Evolutionary conservation across 73 alveolate genomes (phyloP).

Genomic region (Paramecium sexaurelia): DNA sequence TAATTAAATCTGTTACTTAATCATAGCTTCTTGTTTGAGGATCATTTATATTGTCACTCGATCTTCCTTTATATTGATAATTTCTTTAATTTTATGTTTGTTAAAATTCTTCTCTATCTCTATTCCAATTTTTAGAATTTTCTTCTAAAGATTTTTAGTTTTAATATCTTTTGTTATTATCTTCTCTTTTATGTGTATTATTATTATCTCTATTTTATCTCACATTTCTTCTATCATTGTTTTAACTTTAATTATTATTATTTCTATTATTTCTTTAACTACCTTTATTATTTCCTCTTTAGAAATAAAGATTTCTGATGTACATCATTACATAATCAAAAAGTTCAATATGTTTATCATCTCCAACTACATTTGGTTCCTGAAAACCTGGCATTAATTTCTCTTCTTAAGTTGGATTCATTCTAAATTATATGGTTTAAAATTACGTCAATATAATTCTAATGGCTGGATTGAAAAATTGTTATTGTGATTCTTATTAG

Average conservation of each 20-base stretch:
- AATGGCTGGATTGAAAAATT: background rate
- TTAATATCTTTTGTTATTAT: background rate
- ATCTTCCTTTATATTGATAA: background rate
- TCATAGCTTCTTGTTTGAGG: no score
- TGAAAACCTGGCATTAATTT: background rate
- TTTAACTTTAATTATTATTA: background rate
- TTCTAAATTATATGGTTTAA: background rate
- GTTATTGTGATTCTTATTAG: background rate
- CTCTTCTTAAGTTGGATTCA: constrained; percentile 8
- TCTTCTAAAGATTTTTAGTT: background rate
- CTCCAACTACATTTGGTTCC: background rate
- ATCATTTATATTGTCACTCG: background rate
- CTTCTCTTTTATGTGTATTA: background rate
- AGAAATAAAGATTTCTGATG: background rate
- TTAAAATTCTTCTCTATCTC: constrained; percentile 16
- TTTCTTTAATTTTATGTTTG: background rate
- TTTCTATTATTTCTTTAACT: background rate
- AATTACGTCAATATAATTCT: constrained; percentile 3
- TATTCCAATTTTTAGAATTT: background rate
- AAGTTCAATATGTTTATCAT: background rate
- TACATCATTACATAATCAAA: constrained; percentile 45
- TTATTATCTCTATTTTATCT: background rate
- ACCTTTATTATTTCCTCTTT: background rate
- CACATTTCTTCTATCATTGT: background rate
- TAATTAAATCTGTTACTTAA: background rate